Base-by-base conservation (phyloP, 2,329 filamentous ascomycete species). In the Chrysoporthe cubensis region DNA sequence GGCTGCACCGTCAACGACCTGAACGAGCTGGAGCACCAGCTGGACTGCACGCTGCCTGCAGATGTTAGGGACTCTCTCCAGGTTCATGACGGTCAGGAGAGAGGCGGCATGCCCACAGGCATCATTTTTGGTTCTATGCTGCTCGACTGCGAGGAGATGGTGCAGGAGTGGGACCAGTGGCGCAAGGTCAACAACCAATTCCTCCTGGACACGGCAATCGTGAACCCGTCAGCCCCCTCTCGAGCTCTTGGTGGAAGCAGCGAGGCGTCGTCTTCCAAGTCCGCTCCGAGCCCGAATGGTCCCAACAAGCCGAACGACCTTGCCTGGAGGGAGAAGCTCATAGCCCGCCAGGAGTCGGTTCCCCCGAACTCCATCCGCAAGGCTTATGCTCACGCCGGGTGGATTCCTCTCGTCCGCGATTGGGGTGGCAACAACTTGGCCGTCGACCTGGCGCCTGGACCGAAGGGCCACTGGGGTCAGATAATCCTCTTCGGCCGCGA, bases 371-470 rank as follows among this genome's bases (percentile, higher is more conserved):
- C 93, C 5, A 90, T 98, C 44, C 94, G 97, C 77, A 97, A 94
- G 78, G 92, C 92, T 0, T 99, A 99, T 76, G 91, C 94, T 2
- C 95, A 99, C 79, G 90, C 94, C 1, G 91, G 90, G 64, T 99
- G 96, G 96, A 97, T 99, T 73, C 95, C 96, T 64, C 84, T 99
- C 44, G 95, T 94, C 68, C 92, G 96, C 73, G 96, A 99, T 79
- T 99, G 96, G 96, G 96, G 96, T 78, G 96, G 96, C 79, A 99
- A 99, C 87, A 96, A 97, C 82, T 85, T 99, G 75, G 95, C 94
- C 21, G 88, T 97, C 59, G 96, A 99, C 79, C 84, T 99, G 68
- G 93, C 94, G 7, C 96, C 96, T 32, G 96, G 96, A 2, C 93
- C 95, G 11, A 87, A 88, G 59, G 96, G 96, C 50, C 91, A 90